Base-by-base conservation (phyloP, 768 basidiomycete species). In the Mycena polygramma region DNA sequence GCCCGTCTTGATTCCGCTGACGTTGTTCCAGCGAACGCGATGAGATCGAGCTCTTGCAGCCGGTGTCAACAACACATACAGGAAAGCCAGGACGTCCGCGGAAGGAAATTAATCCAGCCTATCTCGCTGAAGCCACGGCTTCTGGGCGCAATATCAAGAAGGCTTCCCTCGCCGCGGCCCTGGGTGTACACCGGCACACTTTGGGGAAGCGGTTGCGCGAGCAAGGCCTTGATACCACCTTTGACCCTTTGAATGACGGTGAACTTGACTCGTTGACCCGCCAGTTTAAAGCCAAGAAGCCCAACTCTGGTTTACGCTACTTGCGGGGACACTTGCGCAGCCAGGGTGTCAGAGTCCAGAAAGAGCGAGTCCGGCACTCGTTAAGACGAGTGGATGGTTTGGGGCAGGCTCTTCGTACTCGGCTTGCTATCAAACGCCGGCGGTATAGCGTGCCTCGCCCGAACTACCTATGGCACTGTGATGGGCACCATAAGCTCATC, bases 231-330 rank as follows among this genome's bases (percentile, higher is more conserved):
- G 10, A 51, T 22, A 51, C 20, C n/a, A 51, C 10, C 3, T 51
- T 51, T 51, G 49, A 51, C 22, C 10, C 20, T 5, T n/a, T 51
- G 24, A 22, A 51, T 24, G 49, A 51, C 24, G n/a, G n/a, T 10
- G 49, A 51, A 11, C 49, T 51, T 2, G 49, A 51, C 24, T 24
- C 22, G 5, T 22, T 51, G 10, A 51, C 49, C 22, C 49, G 49
- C n/a, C n/a, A 51, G 49, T 51, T n/a, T 22, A 51, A 51, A 22
- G 49, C 49, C 49, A 51, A 51, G 22, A 51, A 51, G 24, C 49
- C 49, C n/a, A 51, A n/a, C 4, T 51, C 49, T 1, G 49, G 49
- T 4, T 22, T 51, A 8, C 20, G 49, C 1, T 51, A 51, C n/a
- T 22, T 51, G 10, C 20, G 49, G 9, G 49, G 49, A 4, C 49